Evolutionary conservation across 2,329 filamentous ascomycete species (phyloP).

Genomic region (Catunica adiposa): DNA sequence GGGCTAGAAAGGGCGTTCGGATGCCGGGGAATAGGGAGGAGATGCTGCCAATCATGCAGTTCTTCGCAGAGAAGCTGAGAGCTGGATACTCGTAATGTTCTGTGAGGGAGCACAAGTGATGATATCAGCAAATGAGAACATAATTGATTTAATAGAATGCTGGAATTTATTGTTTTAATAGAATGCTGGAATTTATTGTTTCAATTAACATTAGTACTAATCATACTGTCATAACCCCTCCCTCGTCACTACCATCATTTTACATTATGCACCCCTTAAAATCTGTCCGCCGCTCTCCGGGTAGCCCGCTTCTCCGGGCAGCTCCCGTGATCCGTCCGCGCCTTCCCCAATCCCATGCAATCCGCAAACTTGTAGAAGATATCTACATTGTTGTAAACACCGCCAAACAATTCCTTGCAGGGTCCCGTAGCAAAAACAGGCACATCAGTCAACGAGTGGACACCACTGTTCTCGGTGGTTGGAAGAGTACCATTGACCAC

Average conservation of each 20-base stretch:
- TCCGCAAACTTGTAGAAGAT: slow-evolving; percentile 59
- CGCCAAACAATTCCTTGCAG: slow-evolving; percentile 60
- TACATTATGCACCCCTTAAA: slow-evolving; percentile 5
- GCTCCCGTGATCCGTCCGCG: slow-evolving; percentile 8
- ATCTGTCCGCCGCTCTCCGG: slow-evolving; percentile 10
- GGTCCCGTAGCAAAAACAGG: slow-evolving; percentile 65
- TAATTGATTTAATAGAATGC: too few relatives aligned
- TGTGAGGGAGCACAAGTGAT: not conserved
- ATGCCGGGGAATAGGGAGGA: slow-evolving; percentile 79
- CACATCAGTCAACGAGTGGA: slow-evolving; percentile 63
- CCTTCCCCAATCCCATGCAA: slow-evolving; percentile 40
- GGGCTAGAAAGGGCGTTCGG: slow-evolving; percentile 52
- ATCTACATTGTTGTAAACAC: slow-evolving; percentile 54
- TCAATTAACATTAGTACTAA: too few relatives aligned
- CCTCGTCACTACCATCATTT: not conserved
- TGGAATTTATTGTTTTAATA: too few relatives aligned
- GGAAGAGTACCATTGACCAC: slow-evolving; percentile 61
- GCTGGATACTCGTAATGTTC: not conserved
- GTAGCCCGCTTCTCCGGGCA: slow-evolving; percentile 5
- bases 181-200: too few relatives aligned
- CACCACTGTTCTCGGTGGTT: slow-evolving; percentile 45
- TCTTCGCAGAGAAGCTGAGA: slow-evolving; percentile 47
- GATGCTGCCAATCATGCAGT: slow-evolving; percentile 81
- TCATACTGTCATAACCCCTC: too few relatives aligned
- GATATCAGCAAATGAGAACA: too few relatives aligned